A percentile compares a stretch with the other conserved stretches of the same genome.
Evolutionary conservation across 208 protist species (phyloP).

Genomic region (Trypanosoma boissoni): DNA sequence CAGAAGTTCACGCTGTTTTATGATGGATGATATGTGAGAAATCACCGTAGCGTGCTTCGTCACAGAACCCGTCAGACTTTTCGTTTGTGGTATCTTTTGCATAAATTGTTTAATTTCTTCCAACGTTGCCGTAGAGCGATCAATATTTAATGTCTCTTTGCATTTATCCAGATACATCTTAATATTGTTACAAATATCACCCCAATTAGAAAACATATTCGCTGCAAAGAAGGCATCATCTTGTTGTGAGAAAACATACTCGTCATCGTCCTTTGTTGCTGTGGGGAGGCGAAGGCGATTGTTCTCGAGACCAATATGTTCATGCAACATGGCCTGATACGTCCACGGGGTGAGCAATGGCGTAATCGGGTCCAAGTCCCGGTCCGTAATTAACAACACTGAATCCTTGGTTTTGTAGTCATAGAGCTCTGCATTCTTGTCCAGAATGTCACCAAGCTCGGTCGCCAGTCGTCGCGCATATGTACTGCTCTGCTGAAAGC

Average conservation of each 20-base stretch:
- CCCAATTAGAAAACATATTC: constrained; percentile 97
- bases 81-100: constrained; percentile 80
- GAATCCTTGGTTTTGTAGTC: constrained; percentile 73
- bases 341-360: constrained; percentile 98
- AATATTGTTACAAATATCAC: constrained; percentile 95
- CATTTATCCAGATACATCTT: constrained; percentile 94
- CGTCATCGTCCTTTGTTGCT: constrained; percentile 30
- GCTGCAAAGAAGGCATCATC: constrained; percentile 95
- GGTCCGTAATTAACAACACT: constrained; percentile 78
- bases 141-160: constrained; percentile 80
- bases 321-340: constrained; percentile 99
- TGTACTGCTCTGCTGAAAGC: constrained; percentile 64
- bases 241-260: constrained; percentile 83
- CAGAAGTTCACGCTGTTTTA: constrained; percentile 85
- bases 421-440: constrained; percentile 84
- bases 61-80: constrained; percentile 74
- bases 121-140: constrained; percentile 79
- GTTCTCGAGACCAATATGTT: constrained; percentile 94
- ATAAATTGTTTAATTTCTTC: constrained; percentile 87
- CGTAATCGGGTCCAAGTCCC: constrained; percentile 93
- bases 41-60: constrained; percentile 84
- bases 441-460: constrained; percentile 66
- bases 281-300: constrained; percentile 83
- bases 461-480: constrained; percentile 63
- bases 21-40: constrained; percentile 67